A percentile compares a stretch with the other conserved stretches of the same genome.
Conservation (phyloP, 2,329 filamentous ascomycete genomes). For the Metarhizium humberi region DNA sequence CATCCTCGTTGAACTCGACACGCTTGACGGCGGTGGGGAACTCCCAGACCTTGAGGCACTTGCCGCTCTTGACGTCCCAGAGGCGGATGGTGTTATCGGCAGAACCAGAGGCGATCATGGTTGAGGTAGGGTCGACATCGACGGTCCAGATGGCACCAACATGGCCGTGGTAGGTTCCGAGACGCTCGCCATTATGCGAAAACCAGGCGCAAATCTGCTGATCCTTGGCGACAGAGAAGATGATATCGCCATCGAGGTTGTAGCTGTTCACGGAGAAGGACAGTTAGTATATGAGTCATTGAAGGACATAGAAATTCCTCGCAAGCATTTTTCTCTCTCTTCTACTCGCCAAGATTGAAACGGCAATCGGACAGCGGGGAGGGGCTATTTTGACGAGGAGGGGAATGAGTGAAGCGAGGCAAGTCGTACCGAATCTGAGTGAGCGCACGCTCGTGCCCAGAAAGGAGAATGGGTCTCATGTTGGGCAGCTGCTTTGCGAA, state of each 20-base stretch:
- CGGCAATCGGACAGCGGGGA: not conserved
- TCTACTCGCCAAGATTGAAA: not conserved
- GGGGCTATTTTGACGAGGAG: slow-evolving; percentile 11
- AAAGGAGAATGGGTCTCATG: slow-evolving; percentile 95
- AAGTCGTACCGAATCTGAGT: slow-evolving; percentile 78
- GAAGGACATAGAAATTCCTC: not conserved
- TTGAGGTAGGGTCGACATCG: slow-evolving; percentile 87
- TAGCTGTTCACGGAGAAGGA: slow-evolving; percentile 42
- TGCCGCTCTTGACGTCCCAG: slow-evolving; percentile 92
- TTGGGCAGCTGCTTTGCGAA: slow-evolving; percentile 30
- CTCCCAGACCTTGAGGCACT: slow-evolving; percentile 93
- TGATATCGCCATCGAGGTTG: slow-evolving; percentile 89
- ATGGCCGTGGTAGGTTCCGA: slow-evolving; percentile 94
- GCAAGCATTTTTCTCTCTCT: not conserved
- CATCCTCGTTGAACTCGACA: slow-evolving; percentile 95
- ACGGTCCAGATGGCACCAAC: slow-evolving; percentile 98
- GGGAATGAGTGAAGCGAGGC: slow-evolving; percentile 1
- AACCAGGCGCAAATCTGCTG: slow-evolving; percentile 96
- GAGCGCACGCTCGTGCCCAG: slow-evolving; percentile 93
- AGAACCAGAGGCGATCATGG: slow-evolving; percentile 86
- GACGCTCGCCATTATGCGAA: slow-evolving; percentile 93
- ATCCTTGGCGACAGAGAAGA: slow-evolving; percentile 94
- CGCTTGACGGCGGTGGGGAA: slow-evolving; percentile 96
- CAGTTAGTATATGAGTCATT: not conserved
- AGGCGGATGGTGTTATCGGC: slow-evolving; percentile 97